Evolutionary conservation across 2,329 filamentous ascomycete species (phyloP), one percentile per base, ranked within the genome.

Genomic region (Aspergillus sp.): DNA sequence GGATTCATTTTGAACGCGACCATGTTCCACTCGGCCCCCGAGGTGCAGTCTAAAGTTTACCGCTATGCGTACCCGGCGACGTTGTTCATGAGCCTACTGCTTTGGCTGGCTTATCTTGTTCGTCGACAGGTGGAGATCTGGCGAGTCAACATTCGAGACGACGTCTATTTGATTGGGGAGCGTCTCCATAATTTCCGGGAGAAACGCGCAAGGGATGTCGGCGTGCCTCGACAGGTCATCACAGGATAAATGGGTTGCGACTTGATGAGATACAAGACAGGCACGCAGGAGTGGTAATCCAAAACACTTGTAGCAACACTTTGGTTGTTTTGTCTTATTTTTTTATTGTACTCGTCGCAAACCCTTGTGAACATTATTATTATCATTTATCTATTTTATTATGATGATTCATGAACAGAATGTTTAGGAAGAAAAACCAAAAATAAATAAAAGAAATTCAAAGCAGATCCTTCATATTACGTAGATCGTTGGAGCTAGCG

Each of bases 131-230:
- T 95, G 54, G 84, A 85, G 51, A 80, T 86, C 20, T 98, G 94
- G 93, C 87, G 90, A 68, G 82, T 87, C 58, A 86, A 89, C 59
- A 92, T 99, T 51, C 83, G 92, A 45, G 96, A 99, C 74, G 96
- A 99, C 77, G 93, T 96, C 0, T 99, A 99, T 74, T 80, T 99
- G 49, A 95, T 98, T 71, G 95, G 95, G 2, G 94, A 99, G 78
- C 81, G 93, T 60, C 77, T 99, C 70, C 96, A 99, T 78, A 99
- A 99, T 75, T 96, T 97, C 77, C 91, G 92, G 2, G 88, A 90
- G 71, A 77, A 75, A 58, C 71, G 73, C 55, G 72, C 74, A 22
- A 71, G 68, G 52, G 75, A 78, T 63, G 73, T 77, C 11, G 74
- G 75, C 29, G 71, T 74, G 5, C 67, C 75, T 50, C 70, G 72